Conservation (phyloP, 768 basidiomycete genomes). For the Nidularia sp. region DNA sequence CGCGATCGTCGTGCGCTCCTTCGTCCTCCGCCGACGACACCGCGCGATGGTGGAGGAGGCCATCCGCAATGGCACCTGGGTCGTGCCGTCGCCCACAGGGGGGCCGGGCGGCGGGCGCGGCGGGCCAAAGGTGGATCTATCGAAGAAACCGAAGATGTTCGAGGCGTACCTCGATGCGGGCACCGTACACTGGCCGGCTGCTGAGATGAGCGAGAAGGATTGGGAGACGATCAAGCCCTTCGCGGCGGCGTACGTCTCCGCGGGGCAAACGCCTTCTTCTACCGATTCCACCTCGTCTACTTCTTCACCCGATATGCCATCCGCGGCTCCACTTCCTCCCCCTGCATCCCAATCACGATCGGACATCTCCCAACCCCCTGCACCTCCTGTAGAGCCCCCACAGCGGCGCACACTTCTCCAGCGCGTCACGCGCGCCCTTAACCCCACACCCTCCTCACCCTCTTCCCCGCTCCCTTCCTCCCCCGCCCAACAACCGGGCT, state of each 20-base stretch:
- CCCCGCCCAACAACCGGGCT: background rate
- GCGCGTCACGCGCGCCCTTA: background rate
- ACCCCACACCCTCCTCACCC: background rate
- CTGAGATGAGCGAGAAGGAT: conserved; percentile 1
- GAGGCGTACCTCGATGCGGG: conserved; percentile 33
- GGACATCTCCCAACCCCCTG: no score
- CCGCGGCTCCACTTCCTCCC: conserved; percentile 3
- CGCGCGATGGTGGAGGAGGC: conserved; percentile 57
- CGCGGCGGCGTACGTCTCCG: conserved; percentile 7
- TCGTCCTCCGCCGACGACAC: conserved; percentile 60
- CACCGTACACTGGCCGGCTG: background rate
- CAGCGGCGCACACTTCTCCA: background rate
- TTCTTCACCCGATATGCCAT: background rate
- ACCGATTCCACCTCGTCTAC: no score
- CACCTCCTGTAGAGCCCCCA: background rate
- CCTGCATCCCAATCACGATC: background rate
- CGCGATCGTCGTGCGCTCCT: conserved; percentile 62
- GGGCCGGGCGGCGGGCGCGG: conserved; percentile 9
- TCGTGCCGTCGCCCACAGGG: conserved; percentile 28
- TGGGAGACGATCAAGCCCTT: conserved; percentile 14
- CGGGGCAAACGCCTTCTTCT: background rate
- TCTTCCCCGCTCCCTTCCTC: background rate
- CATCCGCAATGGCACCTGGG: conserved; percentile 61
- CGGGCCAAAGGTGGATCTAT: conserved; percentile 28
- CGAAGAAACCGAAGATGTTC: conserved; percentile 44